Conservation (phyloP, 352 stramenopile species). For the Phytophthora pisi region DNA sequence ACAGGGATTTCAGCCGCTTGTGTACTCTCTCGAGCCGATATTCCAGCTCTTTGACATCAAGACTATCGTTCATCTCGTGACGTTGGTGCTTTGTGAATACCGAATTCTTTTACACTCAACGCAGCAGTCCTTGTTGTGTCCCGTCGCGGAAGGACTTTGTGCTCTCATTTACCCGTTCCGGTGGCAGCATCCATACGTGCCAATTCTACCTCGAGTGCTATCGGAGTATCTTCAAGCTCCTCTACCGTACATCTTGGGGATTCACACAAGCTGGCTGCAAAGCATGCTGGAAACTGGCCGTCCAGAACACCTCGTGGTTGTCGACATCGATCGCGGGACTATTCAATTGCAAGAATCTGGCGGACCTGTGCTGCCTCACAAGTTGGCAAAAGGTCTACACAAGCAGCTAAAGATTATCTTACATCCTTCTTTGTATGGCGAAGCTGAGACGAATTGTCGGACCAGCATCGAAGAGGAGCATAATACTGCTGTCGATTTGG, state of each 20-base stretch:
- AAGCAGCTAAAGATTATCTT: conserved; percentile 62
- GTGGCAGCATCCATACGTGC: conserved; percentile 88
- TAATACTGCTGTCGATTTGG: conserved; percentile 8
- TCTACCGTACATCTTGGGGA: conserved; percentile 82
- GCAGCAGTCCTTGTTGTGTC: conserved; percentile 76
- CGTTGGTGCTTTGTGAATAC: conserved; percentile 80
- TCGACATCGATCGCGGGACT: conserved; percentile 76
- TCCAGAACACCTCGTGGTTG: conserved; percentile 83
- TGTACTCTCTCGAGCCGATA: conserved; percentile 71
- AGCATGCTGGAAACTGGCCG: conserved; percentile 68
- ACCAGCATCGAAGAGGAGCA: conserved; percentile 11
- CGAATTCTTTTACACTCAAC: conserved; percentile 79
- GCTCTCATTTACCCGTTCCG: conserved; percentile 85
- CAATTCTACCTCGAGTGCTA: conserved; percentile 78
- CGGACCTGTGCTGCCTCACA: conserved; percentile 61
- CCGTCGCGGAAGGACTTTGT: conserved; percentile 75
- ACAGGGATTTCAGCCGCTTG: conserved; percentile 63
- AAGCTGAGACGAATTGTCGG: conserved; percentile 8
- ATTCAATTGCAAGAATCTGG: conserved; percentile 63
- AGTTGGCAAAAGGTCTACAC: conserved; percentile 53
- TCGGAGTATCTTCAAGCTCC: conserved; percentile 87
- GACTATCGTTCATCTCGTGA: conserved; percentile 68
- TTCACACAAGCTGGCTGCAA: conserved; percentile 76
- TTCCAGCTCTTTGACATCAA: conserved; percentile 83
- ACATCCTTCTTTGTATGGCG: conserved; percentile 42